These are phyloP conservation scores for Verbascum thapsus DNA, from an alignment of 257 asterid genomes.

Conservation along the genomic window DNA sequence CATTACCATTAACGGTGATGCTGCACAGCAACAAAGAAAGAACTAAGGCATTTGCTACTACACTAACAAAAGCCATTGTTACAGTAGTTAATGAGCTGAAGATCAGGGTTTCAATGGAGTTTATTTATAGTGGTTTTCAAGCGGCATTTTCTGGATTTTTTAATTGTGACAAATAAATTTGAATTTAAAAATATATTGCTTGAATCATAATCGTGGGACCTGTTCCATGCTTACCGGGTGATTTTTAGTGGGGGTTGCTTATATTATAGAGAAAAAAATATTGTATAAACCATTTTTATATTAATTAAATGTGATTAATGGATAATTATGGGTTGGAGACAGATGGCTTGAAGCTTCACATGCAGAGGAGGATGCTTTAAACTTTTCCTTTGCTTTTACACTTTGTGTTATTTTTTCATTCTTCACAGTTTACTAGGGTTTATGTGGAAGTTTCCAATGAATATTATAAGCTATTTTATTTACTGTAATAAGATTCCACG, in stretches of 20 bases:
- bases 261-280: background rate
- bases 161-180: background rate
- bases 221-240: background rate
- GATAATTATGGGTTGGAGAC: background rate
- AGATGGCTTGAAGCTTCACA: slow-evolving; percentile 1
- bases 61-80: slow-evolving; percentile 15
- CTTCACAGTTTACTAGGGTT: background rate
- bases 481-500: slow-evolving; percentile 16
- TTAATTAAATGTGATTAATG: background rate
- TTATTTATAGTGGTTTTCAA: slow-evolving; percentile 38
- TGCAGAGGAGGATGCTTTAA: background rate
- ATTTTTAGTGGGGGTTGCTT: background rate
- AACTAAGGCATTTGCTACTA: background rate
- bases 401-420: background rate
- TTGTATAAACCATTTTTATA: no score
- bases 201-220: slow-evolving; percentile 13
- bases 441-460: slow-evolving; percentile 20
- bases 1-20: background rate
- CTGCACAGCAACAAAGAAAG: background rate
- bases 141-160: slow-evolving; percentile 25
- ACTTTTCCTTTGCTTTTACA: background rate
- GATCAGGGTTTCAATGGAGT: slow-evolving; percentile 8
- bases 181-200: background rate
- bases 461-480: background rate
- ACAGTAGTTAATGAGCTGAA: background rate